A percentile compares a stretch with the other conserved stretches of the same genome.
Conservation (phyloP, 768 basidiomycete species). For the Xerocomus spinulosus region DNA sequence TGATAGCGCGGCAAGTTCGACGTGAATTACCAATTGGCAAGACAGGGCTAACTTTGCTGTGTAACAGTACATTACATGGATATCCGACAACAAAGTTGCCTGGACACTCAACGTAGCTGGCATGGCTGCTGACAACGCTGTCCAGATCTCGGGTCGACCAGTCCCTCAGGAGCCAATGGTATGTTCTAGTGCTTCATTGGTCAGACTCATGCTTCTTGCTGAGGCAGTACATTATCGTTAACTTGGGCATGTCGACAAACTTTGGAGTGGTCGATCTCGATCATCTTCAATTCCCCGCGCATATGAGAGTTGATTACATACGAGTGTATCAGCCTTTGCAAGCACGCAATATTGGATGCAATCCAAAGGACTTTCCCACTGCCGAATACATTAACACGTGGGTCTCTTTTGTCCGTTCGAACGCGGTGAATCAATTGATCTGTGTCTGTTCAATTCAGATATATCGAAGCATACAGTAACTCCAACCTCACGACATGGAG, state of each 20-base stretch:
- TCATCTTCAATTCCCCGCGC: slow-evolving; percentile 47
- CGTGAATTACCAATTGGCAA: not conserved
- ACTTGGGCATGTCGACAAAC: slow-evolving; percentile 56
- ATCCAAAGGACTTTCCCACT: slow-evolving; percentile 64
- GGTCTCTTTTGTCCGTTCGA: slow-evolving; percentile 15
- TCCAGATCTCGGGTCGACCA: slow-evolving; percentile 60
- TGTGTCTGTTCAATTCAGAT: slow-evolving; percentile 35
- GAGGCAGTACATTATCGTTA: slow-evolving; percentile 48
- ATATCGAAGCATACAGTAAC: slow-evolving; percentile 68
- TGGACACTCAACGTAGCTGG: slow-evolving; percentile 77
- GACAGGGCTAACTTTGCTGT: not conserved
- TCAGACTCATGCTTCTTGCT: not conserved
- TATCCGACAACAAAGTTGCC: slow-evolving; percentile 56
- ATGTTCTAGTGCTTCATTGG: slow-evolving; percentile 13
- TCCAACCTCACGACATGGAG: slow-evolving; percentile 43
- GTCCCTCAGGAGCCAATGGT: slow-evolving; percentile 87
- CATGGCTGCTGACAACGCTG: slow-evolving; percentile 55
- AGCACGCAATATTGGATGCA: slow-evolving; percentile 67
- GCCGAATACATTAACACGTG: slow-evolving; percentile 64
- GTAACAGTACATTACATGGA: slow-evolving; percentile 78
- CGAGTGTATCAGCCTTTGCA: slow-evolving; percentile 69
- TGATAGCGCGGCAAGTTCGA: slow-evolving; percentile 51
- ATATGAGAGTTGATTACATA: slow-evolving; percentile 50
- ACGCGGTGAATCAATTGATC: not conserved
- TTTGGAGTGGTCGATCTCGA: slow-evolving; percentile 55